Conservation (phyloP, 441 rosid genomes). For the Theobroma grandiflorum region DNA sequence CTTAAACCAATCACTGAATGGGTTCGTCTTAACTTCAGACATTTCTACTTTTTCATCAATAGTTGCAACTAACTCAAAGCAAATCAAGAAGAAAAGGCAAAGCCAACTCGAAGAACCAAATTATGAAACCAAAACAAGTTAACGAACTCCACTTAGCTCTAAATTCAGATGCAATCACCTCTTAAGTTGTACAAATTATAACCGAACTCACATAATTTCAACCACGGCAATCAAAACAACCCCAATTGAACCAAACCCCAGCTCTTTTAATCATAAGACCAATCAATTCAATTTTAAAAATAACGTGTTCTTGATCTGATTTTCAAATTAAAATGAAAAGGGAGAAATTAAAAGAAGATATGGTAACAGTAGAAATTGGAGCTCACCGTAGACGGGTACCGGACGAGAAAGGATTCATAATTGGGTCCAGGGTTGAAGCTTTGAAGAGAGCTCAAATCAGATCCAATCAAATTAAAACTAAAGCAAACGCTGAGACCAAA, state of each 20-base stretch:
- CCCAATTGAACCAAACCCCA: constrained; percentile 13
- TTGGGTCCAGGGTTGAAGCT: constrained; percentile 49
- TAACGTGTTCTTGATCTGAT: constrained; percentile 27
- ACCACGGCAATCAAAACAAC: constrained; percentile 24
- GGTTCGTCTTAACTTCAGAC: background rate
- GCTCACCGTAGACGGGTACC: constrained; percentile 94
- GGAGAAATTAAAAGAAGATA: constrained; percentile 19
- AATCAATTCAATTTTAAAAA: constrained; percentile 22
- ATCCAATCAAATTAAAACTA: constrained; percentile 38
- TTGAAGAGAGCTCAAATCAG: constrained; percentile 40
- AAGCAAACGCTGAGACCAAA: constrained; percentile 22
- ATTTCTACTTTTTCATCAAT: background rate
- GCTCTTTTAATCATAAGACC: constrained; percentile 11
- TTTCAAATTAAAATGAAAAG: background rate
- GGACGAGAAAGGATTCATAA: constrained; percentile 99
- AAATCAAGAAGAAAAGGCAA: background rate
- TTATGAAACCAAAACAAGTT: background rate
- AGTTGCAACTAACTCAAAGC: background rate
- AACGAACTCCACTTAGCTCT: constrained; percentile 4
- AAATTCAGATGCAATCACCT: background rate
- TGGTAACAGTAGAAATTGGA: background rate
- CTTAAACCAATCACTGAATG: background rate
- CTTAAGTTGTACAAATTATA: constrained; percentile 16
- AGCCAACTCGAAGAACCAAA: constrained; percentile 15
- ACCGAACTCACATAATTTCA: constrained; percentile 20